Evolutionary conservation across 208 protist genomes (phyloP).

Genomic region (Crithidia thermophila): DNA sequence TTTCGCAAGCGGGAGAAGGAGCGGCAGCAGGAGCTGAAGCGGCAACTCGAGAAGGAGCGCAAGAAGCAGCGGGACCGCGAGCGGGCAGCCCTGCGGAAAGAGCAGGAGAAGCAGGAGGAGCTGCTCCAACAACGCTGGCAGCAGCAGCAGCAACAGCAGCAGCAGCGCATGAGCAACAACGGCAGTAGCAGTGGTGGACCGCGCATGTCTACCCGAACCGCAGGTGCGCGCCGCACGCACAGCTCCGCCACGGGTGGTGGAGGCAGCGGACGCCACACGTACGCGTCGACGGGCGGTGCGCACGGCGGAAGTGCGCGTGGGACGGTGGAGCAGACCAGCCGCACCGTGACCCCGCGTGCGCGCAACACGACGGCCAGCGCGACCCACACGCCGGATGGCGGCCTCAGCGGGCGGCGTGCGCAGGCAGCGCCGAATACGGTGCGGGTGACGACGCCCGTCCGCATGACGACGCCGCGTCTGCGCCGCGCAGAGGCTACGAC

Average conservation of each 20-base stretch:
- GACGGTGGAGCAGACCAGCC: not conserved
- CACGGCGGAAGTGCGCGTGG: constrained; percentile 1
- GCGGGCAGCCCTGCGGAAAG: constrained; percentile 46
- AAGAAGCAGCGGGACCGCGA: constrained; percentile 54
- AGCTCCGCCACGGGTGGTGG: not conserved
- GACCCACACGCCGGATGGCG: not conserved
- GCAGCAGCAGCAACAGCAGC: constrained; percentile 43
- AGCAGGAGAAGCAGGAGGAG: constrained; percentile 55
- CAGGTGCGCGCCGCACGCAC: not conserved
- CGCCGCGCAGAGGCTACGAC: not conserved
- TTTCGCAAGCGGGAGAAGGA: constrained; percentile 67
- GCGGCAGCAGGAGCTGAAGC: constrained; percentile 57
- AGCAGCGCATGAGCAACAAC: too few relatives aligned
- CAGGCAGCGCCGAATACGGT: constrained; percentile 15
- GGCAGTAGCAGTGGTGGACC: not conserved
- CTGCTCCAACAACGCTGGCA: constrained; percentile 48
- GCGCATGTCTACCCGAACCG: constrained; percentile 3
- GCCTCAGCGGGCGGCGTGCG: constrained; percentile 10
- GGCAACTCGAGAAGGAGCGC: constrained; percentile 45
- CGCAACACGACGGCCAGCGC: constrained; percentile 1
- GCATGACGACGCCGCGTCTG: constrained; percentile 18
- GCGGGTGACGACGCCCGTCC: constrained; percentile 3
- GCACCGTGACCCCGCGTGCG: constrained; percentile 4
- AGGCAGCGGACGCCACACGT: constrained; percentile 1
- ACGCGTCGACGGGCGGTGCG: not conserved